Evolutionary conservation across 768 basidiomycete genomes (phyloP).

Genomic region (Plicaturopsis crispa): DNA sequence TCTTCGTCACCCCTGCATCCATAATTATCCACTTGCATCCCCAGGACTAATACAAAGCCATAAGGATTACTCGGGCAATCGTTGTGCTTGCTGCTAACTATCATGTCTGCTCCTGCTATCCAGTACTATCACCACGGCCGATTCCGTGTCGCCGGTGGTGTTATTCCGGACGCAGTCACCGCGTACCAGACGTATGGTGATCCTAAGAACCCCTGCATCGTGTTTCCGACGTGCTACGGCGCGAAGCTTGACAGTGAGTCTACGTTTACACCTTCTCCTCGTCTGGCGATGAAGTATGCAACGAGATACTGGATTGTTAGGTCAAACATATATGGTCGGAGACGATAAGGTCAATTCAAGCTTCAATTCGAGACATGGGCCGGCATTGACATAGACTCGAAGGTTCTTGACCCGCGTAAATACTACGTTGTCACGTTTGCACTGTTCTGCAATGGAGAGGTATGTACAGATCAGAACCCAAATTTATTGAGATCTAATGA

Average conservation of each 20-base stretch:
- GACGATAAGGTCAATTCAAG: constrained; percentile 32
- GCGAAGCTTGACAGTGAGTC: constrained; percentile 42
- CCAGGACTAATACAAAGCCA: too few relatives aligned
- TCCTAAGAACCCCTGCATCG: constrained; percentile 44
- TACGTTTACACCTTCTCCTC: background rate
- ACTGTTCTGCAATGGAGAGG: constrained; percentile 54
- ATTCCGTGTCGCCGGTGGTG: constrained; percentile 42
- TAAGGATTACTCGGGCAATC: too few relatives aligned
- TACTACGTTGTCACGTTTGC: constrained; percentile 53
- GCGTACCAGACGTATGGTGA: constrained; percentile 51
- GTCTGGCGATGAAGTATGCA: background rate
- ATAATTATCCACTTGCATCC: too few relatives aligned
- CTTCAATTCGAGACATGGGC: background rate
- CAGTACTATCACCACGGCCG: constrained; percentile 49
- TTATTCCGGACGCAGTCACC: constrained; percentile 48
- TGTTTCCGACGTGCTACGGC: constrained; percentile 52
- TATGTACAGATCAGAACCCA: too few relatives aligned
- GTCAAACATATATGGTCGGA: constrained; percentile 40
- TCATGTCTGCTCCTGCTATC: constrained; percentile 14
- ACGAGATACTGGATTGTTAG: constrained; percentile 21
- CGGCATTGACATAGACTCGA: constrained; percentile 1
- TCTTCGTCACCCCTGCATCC: too few relatives aligned
- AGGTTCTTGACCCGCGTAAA: constrained; percentile 43
- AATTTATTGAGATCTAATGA: constrained; percentile 1
- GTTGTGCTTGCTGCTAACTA: too few relatives aligned